Base-by-base conservation (phyloP, 345 rosid species). In the Hypericum perforatum region DNA sequence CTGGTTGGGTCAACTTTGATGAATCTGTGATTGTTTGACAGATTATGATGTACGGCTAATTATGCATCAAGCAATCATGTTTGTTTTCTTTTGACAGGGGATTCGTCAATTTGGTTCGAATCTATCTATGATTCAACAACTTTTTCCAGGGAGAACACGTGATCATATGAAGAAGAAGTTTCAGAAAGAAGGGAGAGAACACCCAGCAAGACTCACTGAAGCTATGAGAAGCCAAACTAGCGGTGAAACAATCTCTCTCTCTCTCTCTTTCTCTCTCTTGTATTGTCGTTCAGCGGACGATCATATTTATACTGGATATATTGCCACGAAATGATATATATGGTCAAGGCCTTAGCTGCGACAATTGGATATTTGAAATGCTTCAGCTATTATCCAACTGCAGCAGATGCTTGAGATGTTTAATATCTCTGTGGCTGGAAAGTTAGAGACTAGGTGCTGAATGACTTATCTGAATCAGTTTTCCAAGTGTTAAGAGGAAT, bases 91-190 rank as follows among this genome's bases (percentile, higher is more conserved):
- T 54, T 56, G 52, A 54, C 65, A 82, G 97, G 94, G 87, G 14
- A 48, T 90, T 54, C 72, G 44, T 49, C 86, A 86, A 70, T 90
- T 86, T 61, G 96, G 96, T 44, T 74, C 86, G 48, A 89, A 86
- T 70, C 71, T 90, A 13, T 71, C 85, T 4, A 70, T 82, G 86
- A 72, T 86, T 50, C 83, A 74, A 67, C 91, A 71, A 49, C 76
- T 86, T 59, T 90, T 84, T 54, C 85, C 91, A 52, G 59, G 77
- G 10, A 62, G 78, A 72, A 74, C 89, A 2, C 94, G 89, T 43
- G 78, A 69, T 48, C 96, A 84, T 59, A 66, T 84, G 58, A 86
- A 46, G 50, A 46, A 46, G 7, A 90, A 90, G 57, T 80, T 43
- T 62, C 82, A 86, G 72, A 72, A 72, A 68, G 97, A 90, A 76